Conservation (phyloP, 1,284 basidiomycete genomes). For the Pseudozyma tsukubaensis region DNA sequence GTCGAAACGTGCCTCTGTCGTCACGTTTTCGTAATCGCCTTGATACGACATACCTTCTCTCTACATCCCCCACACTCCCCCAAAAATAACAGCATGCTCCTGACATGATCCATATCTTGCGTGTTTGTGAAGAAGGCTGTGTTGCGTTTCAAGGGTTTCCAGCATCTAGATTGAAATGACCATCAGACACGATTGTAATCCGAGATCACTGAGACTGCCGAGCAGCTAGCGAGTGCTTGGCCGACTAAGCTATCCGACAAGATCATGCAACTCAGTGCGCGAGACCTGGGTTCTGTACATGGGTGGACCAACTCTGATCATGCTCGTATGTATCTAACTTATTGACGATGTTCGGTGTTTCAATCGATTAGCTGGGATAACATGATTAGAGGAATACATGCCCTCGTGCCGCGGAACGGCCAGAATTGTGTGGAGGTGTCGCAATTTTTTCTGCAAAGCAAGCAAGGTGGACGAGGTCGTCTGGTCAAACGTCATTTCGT, state of each 20-base stretch:
- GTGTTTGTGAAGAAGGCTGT: not conserved
- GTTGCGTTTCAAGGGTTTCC: not conserved
- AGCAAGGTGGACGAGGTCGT: not conserved
- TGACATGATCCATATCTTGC: slow-evolving; percentile 23
- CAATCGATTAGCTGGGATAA: too few relatives aligned
- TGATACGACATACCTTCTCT: slow-evolving; percentile 32
- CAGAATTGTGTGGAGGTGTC: slow-evolving; percentile 17
- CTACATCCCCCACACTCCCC: slow-evolving; percentile 11
- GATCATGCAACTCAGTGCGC: too few relatives aligned
- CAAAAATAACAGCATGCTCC: slow-evolving; percentile 52
- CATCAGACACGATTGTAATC: too few relatives aligned
- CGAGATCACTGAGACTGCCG: too few relatives aligned
- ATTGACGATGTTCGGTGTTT: too few relatives aligned
- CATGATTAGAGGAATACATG: too few relatives aligned
- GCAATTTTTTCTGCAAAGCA: not conserved
- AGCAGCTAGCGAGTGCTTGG: too few relatives aligned
- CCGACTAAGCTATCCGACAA: too few relatives aligned
- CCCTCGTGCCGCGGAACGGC: not conserved
- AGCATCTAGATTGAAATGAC: too few relatives aligned
- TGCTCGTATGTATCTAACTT: too few relatives aligned
- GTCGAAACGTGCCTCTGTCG: slow-evolving; percentile 40
- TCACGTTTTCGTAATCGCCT: slow-evolving; percentile 38
- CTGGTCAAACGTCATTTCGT: not conserved
- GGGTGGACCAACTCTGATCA: too few relatives aligned
- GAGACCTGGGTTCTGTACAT: too few relatives aligned